Conservation (phyloP, 169 alveolate species). For the Cyclospora cayetanensis region DNA sequence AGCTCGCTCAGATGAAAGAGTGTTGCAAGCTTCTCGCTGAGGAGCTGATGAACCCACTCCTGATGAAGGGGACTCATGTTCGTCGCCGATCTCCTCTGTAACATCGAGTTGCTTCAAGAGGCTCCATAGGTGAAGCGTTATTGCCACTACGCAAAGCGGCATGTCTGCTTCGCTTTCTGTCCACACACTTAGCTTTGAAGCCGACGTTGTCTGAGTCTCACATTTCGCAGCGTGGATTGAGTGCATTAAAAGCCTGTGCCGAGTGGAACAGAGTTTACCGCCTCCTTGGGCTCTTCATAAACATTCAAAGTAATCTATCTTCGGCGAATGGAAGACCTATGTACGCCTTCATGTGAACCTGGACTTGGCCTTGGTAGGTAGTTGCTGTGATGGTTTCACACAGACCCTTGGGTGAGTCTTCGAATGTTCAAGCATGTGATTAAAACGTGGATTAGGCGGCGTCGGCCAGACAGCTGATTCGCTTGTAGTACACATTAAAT, state of each 20-base stretch:
- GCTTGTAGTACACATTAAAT: not conserved
- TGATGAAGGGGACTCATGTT: not conserved
- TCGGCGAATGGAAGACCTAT: too few species aligned
- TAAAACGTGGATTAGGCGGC: constrained; percentile 18
- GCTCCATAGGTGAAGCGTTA: not conserved
- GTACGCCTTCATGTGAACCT: too few species aligned
- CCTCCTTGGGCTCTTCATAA: too few species aligned
- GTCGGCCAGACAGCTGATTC: not conserved
- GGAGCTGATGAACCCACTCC: not conserved
- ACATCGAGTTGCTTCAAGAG: not conserved
- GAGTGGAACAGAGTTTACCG: too few species aligned
- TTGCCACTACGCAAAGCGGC: not conserved
- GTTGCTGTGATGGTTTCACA: too few species aligned
- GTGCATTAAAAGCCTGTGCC: too few species aligned
- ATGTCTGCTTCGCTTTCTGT: constrained; percentile 21
- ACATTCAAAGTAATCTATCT: too few species aligned
- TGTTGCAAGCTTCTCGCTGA: not conserved
- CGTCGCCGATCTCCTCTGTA: not conserved
- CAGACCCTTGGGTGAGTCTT: not conserved
- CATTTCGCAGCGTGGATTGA: not conserved
- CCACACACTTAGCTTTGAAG: not conserved
- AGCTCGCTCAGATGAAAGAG: not conserved
- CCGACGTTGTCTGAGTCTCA: not conserved
- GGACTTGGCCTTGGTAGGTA: too few species aligned
- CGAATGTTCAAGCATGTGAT: not conserved